Conservation (phyloP, 495 filamentous ascomycete genomes). For the Sordaria brevicollis region DNA sequence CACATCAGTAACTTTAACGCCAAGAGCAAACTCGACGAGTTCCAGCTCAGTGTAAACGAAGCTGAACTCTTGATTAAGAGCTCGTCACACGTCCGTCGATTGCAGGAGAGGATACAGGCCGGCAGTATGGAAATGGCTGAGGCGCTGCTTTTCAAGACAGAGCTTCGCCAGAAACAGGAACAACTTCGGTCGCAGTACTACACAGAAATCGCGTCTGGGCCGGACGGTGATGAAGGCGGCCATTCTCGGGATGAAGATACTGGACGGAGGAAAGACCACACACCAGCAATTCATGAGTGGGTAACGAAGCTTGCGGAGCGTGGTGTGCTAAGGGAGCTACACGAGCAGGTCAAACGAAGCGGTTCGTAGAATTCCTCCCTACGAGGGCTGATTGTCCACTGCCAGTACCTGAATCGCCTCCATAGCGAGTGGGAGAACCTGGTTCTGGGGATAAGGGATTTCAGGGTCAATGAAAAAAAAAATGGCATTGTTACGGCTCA, state of each 20-base stretch:
- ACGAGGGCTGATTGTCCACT: neutral
- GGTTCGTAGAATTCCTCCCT: neutral
- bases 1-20: constrained; percentile 1
- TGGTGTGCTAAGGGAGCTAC: constrained; percentile 24
- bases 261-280: constrained; percentile 30
- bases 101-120: neutral
- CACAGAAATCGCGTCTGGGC: constrained; percentile 8
- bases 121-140: constrained; percentile 5
- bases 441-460: neutral
- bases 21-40: constrained; percentile 10
- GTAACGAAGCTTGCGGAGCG: constrained; percentile 30
- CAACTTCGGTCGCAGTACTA: constrained; percentile 16
- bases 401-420: neutral
- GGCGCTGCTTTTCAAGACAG: constrained; percentile 4
- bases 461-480: neutral
- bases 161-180: constrained; percentile 15
- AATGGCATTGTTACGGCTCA: neutral
- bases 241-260: constrained; percentile 16
- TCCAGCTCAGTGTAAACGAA: constrained; percentile 11
- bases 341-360: constrained; percentile 12
- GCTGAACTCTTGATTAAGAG: neutral
- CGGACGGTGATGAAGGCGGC: neutral
- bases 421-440: neutral
- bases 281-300: constrained; percentile 34
- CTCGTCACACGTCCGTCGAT: neutral